phyloP scores from a whole-genome alignment of 192 early-diverging fungal species.

The Dispira simplex region DNA sequence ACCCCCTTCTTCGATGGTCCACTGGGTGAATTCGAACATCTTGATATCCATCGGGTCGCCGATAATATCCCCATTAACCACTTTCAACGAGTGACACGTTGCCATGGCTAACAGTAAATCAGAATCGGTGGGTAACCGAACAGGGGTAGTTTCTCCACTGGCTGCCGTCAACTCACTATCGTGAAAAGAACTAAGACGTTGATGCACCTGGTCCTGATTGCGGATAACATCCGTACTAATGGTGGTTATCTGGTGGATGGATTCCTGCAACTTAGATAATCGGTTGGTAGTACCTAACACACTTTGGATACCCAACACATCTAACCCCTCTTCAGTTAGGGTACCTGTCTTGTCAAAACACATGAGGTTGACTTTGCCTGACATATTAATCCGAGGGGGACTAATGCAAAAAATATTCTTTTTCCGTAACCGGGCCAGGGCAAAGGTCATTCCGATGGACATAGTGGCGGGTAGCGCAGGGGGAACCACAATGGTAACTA shows the following conservation, averaged over 20 bases:
- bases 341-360: slow-evolving; percentile 99
- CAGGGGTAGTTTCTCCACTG: not conserved
- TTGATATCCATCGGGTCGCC: slow-evolving; percentile 95
- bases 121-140: slow-evolving; percentile 22
- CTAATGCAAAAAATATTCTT: slow-evolving; percentile 83
- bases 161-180: not conserved
- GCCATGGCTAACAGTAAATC: slow-evolving; percentile 46
- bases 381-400: slow-evolving; percentile 86
- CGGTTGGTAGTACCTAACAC: slow-evolving; percentile 27
- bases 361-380: slow-evolving; percentile 91
- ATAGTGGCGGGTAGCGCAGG: slow-evolving; percentile 95
- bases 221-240: slow-evolving; percentile 14
- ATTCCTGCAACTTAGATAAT: slow-evolving; percentile 29
- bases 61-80: slow-evolving; percentile 73
- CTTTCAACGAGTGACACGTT: slow-evolving; percentile 76
- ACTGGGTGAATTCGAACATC: slow-evolving; percentile 95
- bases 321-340: slow-evolving; percentile 88
- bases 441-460: slow-evolving; percentile 94
- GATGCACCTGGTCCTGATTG: slow-evolving; percentile 24
- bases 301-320: slow-evolving; percentile 79
- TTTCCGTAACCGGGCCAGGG: slow-evolving; percentile 67
- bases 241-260: slow-evolving; percentile 26
- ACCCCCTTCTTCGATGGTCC: slow-evolving; percentile 84
- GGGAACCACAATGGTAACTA: slow-evolving; percentile 94
- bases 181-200: not conserved